Evolutionary conservation across 345 rosid species (phyloP), one percentile per base, ranked within the genome.

Genomic region (Arabis alpina): DNA sequence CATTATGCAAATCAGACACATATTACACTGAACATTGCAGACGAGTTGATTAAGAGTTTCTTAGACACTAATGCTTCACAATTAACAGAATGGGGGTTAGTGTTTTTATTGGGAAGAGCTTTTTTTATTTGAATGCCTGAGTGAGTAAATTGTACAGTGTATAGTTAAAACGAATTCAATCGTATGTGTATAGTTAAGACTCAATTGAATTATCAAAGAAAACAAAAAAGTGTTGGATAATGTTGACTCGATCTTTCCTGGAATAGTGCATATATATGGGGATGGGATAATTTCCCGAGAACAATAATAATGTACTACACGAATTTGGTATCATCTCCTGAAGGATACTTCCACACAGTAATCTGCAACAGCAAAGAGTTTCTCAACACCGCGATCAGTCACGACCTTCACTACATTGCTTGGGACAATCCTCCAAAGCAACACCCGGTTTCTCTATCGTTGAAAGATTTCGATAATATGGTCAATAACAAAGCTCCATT

Each of bases 381-480:
- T 74, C 78, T 76, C 54, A 72, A 61, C 74, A 85, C 94, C 1
- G 85, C 94, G 4, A 80, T 89, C 6, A 68, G 96, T 62, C 95
- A 89, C 11, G 98, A 92, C 74, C 93, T 92, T 16, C 98, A 92
- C 82, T 92, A 83, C 84, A 92, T 92, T 76, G 96, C 96, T 12
- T 92, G 98, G 98, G 96, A 92, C 79, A 88, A 10, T 73, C 98
- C 98, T 56, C 98, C 98, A 2, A 89, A 89, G 85, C 98, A 92
- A 80, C 98, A 92, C 59, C 91, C 98, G 0, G 74, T 80, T 39
- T 81, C 86, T 28, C 79, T 92, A 70, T 75, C 94, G 9, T 15
- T 64, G 51, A 84, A 88, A 63, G 96, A 89, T 75, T 89, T 87
- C 5, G 88, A 85, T 43, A 86, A 84, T 62, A 92, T 92, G 94